phyloP scores from a whole-genome alignment of 495 filamentous ascomycete genomes.

The Daldinia loculata region DNA sequence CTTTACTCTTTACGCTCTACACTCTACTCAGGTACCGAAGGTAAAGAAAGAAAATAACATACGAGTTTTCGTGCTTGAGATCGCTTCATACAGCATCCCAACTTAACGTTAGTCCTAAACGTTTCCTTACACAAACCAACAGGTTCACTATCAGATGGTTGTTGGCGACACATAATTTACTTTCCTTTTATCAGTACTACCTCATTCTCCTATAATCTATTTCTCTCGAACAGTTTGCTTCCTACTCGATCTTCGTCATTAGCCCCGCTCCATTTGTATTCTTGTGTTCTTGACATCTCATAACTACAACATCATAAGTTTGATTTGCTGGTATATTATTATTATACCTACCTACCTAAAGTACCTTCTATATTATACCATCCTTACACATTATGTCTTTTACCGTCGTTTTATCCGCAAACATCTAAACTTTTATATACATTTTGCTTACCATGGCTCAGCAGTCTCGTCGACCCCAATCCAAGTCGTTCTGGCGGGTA shows the following conservation, averaged over 20 bases:
- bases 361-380: background rate
- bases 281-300: background rate
- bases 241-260: background rate
- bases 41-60: conserved; percentile 14
- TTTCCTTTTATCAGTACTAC: conserved; percentile 3
- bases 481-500: conserved; percentile 22
- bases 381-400: background rate
- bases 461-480: conserved; percentile 14
- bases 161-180: background rate
- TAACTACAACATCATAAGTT: background rate
- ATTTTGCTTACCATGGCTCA: conserved; percentile 34
- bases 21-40: background rate
- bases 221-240: background rate
- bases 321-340: background rate
- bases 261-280: background rate
- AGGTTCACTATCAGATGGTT: conserved; percentile 1
- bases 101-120: background rate
- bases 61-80: conserved; percentile 6
- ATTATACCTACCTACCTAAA: background rate
- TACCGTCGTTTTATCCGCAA: background rate
- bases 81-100: conserved; percentile 3
- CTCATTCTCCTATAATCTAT: background rate
- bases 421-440: background rate
- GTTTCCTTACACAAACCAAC: background rate
- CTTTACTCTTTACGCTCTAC: conserved; percentile 2